phyloP scores from a whole-genome alignment of 768 basidiomycete species.

The Tubosaeta brunneosetosa region DNA sequence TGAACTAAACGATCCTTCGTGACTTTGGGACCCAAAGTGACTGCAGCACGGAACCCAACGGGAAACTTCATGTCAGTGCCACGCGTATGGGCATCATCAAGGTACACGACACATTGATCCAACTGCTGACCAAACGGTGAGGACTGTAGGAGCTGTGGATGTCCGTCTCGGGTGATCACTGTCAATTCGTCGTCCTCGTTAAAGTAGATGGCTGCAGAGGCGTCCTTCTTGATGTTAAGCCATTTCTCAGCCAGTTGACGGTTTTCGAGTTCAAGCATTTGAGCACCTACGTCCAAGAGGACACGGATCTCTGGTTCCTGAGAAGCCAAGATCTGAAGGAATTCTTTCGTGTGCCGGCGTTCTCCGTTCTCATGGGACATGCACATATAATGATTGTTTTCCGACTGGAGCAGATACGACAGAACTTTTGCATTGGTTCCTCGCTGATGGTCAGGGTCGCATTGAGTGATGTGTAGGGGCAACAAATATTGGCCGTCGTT shows the following conservation, averaged over 20 bases:
- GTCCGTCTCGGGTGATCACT: slow-evolving; percentile 21
- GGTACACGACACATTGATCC: slow-evolving; percentile 30
- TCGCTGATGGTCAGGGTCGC: no score
- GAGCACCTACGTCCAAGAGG: slow-evolving; percentile 51
- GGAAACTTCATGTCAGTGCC: slow-evolving; percentile 18
- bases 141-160: slow-evolving; percentile 15
- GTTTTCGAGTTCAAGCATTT: slow-evolving; percentile 27
- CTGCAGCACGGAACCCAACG: no score
- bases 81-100: slow-evolving; percentile 31
- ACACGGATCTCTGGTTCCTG: slow-evolving; percentile 38
- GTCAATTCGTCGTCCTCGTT: background rate
- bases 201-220: slow-evolving; percentile 6
- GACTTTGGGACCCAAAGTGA: no score
- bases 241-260: slow-evolving; percentile 14
- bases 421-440: slow-evolving; percentile 15
- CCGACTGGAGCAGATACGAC: slow-evolving; percentile 22
- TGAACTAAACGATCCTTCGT: no score
- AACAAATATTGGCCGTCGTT: no score
- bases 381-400: slow-evolving; percentile 12
- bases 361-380: background rate
- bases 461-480: no score
- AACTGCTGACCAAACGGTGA: slow-evolving; percentile 28
- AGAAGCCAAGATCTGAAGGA: slow-evolving; percentile 26
- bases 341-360: background rate
- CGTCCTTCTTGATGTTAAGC: slow-evolving; percentile 21